Conservation (phyloP, 2,329 filamentous ascomycete genomes). For the Neofusicoccum umdonicola region DNA sequence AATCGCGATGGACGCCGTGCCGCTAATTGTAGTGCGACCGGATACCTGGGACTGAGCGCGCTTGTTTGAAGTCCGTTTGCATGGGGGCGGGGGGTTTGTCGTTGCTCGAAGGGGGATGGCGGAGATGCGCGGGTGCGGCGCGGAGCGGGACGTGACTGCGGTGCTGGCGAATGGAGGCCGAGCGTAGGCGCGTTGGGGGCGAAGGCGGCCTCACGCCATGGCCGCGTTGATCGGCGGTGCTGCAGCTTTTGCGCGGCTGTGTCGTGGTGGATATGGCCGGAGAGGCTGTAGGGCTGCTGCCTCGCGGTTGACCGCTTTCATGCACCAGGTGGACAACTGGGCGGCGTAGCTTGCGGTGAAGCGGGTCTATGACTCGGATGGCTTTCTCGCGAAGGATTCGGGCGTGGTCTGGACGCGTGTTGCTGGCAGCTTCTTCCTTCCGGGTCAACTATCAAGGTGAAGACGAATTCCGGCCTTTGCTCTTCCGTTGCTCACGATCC, state of each 20-base stretch:
- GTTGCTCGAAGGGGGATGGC: not conserved
- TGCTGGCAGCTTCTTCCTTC: too few species aligned
- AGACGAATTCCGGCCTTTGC: too few species aligned
- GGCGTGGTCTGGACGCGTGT: not conserved
- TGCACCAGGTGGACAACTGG: not conserved
- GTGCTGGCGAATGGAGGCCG: not conserved
- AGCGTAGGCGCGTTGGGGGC: conserved; percentile 1
- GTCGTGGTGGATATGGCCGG: not conserved
- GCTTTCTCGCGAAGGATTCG: not conserved
- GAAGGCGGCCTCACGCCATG: not conserved
- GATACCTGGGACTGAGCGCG: not conserved
- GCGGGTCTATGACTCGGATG: not conserved
- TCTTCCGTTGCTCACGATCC: too few species aligned
- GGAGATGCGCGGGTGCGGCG: not conserved
- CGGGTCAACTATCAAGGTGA: too few species aligned
- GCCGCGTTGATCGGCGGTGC: not conserved
- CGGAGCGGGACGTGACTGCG: not conserved
- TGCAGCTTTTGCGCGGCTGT: not conserved
- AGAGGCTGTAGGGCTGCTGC: not conserved
- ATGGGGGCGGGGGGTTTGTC: not conserved
- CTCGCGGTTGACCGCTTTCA: not conserved
- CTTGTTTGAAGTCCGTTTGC: not conserved
- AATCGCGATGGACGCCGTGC: not conserved
- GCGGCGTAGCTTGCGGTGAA: not conserved
- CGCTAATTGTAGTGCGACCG: not conserved